Conservation (phyloP, 2,329 filamentous ascomycete genomes). For the Xylariaceae sp. region DNA sequence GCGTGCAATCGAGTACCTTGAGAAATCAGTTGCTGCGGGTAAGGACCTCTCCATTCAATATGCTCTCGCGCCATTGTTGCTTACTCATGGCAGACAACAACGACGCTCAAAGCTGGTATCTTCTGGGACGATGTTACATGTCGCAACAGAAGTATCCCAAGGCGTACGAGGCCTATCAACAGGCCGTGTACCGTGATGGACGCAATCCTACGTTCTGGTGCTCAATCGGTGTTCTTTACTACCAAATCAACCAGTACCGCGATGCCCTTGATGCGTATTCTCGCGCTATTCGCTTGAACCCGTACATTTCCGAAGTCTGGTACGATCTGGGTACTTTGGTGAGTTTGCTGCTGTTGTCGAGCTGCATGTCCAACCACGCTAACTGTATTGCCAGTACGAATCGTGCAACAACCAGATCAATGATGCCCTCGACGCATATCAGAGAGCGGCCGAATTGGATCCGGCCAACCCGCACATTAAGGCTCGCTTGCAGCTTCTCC, state of each 20-base stretch:
- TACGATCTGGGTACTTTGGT: slow-evolving; percentile 95
- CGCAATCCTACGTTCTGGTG: slow-evolving; percentile 99
- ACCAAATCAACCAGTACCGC: slow-evolving; percentile 99
- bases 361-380: slow-evolving; percentile 22
- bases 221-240: slow-evolving; percentile 97
- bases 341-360: slow-evolving; percentile 40
- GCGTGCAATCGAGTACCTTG: slow-evolving; percentile 91
- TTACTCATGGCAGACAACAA: slow-evolving; percentile 64
- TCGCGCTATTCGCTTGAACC: slow-evolving; percentile 90
- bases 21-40: slow-evolving; percentile 94
- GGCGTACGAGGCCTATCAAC: slow-evolving; percentile 96
- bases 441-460: slow-evolving; percentile 89
- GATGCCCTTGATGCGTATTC: slow-evolving; percentile 97
- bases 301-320: slow-evolving; percentile 98
- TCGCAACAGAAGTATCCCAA: slow-evolving; percentile 98
- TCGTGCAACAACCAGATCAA: slow-evolving; percentile 98
- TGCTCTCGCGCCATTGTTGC: slow-evolving; percentile 13
- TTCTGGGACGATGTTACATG: slow-evolving; percentile 97
- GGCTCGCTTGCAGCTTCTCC: slow-evolving; percentile 81
- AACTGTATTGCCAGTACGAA: slow-evolving; percentile 64
- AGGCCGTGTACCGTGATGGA: slow-evolving; percentile 95
- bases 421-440: slow-evolving; percentile 93
- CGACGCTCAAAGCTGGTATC: slow-evolving; percentile 97
- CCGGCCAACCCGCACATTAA: slow-evolving; percentile 94
- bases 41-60: slow-evolving; percentile 34